Conservation (phyloP, 257 asterid species). For the Thymus mandschuricus region DNA sequence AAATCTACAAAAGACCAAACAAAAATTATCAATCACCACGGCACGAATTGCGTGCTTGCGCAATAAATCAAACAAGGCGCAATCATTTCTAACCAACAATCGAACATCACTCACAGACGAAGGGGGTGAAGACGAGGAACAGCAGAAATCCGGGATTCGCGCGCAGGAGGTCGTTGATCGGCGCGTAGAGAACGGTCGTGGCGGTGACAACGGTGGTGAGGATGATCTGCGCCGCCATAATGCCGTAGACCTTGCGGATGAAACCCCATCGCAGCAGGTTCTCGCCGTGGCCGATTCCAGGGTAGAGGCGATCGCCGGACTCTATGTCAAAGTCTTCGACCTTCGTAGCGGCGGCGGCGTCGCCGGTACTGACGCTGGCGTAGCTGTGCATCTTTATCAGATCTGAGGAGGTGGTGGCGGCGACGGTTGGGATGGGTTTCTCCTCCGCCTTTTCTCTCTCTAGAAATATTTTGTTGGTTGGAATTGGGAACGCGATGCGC, state of each 20-base stretch:
- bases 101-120: conserved; percentile 59
- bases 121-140: conserved; percentile 81
- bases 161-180: conserved; percentile 77
- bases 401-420: conserved; percentile 31
- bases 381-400: conserved; percentile 60
- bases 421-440: conserved; percentile 24
- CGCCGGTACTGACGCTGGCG: conserved; percentile 49
- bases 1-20: conserved; percentile 15
- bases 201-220: conserved; percentile 71
- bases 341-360: conserved; percentile 37
- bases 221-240: conserved; percentile 86
- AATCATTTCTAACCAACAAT: background rate
- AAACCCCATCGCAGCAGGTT: conserved; percentile 98
- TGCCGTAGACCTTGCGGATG: conserved; percentile 93
- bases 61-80: background rate
- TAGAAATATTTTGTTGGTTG: conserved; percentile 16
- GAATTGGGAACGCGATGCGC: background rate
- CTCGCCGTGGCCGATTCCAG: conserved; percentile 95
- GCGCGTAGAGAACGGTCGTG: conserved; percentile 68
- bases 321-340: conserved; percentile 52
- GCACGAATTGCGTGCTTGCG: background rate
- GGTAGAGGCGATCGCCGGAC: conserved; percentile 71
- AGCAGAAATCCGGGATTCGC: conserved; percentile 71
- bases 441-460: conserved; percentile 33
- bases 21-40: background rate